Evolutionary conservation across 2,329 filamentous ascomycete genomes (phyloP), one percentile per base, ranked within the genome.

Genomic region (Cordyceps fumosorosea): DNA sequence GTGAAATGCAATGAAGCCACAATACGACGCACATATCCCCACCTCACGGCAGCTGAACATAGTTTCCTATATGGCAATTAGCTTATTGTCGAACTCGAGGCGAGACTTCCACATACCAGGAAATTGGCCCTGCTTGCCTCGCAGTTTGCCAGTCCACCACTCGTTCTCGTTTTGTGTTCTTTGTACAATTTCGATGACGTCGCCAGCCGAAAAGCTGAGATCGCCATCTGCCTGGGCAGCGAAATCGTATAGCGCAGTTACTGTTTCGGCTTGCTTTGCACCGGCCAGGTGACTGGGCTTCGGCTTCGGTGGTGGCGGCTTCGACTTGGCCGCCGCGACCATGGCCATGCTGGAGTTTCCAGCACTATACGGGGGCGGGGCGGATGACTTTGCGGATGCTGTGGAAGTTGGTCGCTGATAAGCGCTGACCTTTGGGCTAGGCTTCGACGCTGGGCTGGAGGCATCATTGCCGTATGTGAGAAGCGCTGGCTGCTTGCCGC

Each of bases 211-310:
- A 77, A 99, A 99, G 69, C 90, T 96, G 65, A 99, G 78, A 72
- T 99, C 95, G 3, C 93, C 93, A 66, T 96, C 92, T 1, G 93
- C 93, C 73, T 98, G 93, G 6, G 95, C 95, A 65, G 96, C 91
- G 71, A 96, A 99, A 72, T 98, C 95, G 75, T 97, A 99, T 65
- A 99, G 77, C 8, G 95, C 95, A 3, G 92, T 97, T 40, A 89
- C 92, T 0, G 84, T 93, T 74, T 97, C 93, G 0, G 84, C 83
- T 0, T 80, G 77, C 0, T 89, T 85, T 18, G 78, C 81, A 3
- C 81, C 86, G 66, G 82, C 88, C 53, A 98, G 79, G 60, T 86
- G 81, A 52, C 83, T 87, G 3, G 93, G 92, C 79, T 96, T 95
- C 1, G 93, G 90, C 66, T 86, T 86, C 7, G 84, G 84, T 50